Base-by-base conservation (phyloP, 2,329 filamentous ascomycete species). In the Colletotrichum chrysophilum region DNA sequence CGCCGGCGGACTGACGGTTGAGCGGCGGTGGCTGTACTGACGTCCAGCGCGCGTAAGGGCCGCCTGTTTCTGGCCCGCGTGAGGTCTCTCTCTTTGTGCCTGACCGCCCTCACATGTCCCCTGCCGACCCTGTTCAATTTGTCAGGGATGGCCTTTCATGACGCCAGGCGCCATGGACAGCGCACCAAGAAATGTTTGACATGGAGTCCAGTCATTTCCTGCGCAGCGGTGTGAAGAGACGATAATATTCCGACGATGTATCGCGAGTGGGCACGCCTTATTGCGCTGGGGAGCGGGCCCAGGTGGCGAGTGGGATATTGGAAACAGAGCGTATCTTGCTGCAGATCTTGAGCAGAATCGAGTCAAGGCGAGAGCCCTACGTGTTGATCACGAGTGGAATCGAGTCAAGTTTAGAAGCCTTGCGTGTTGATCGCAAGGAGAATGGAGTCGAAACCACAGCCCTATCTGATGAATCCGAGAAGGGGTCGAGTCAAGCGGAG, bases 171-270 rank as follows among this genome's bases (percentile, higher is more conserved):
- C 24, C 38, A 71, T 58, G 72, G 36, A 48, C 62, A 56, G 69
- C 43, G 43, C 69, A 43, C 38, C 73, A 73, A 48, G 43, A 67
- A 52, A 52, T 64, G 38, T 48, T 70, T 68, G 69, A 64, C 55
- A 62, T 71, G 61, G 69, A 34, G 38, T 36, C 52, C 64, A 48
- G 56, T 67, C 62, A 68, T 69, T 75, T 56, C n/a, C 68, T 62
- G 32, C 16, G 55, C 68, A 75, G 73, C 70, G 70, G 73, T 75
- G 70, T 68, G 64, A 75, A 69, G 56, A 32, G 71, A 52, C 34
- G 56, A 65, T 38, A 72, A 72, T 67, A 34, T 69, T 73, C 70
- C 70, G 73, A 69, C 58, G 62, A 67, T 26, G 64, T 43, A 71
- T 66, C 36, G 30, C 61, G 38, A 38, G 69, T 72, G 69, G 62